Conservation (phyloP, 2,329 filamentous ascomycete genomes). For the Dothistroma septosporum region DNA sequence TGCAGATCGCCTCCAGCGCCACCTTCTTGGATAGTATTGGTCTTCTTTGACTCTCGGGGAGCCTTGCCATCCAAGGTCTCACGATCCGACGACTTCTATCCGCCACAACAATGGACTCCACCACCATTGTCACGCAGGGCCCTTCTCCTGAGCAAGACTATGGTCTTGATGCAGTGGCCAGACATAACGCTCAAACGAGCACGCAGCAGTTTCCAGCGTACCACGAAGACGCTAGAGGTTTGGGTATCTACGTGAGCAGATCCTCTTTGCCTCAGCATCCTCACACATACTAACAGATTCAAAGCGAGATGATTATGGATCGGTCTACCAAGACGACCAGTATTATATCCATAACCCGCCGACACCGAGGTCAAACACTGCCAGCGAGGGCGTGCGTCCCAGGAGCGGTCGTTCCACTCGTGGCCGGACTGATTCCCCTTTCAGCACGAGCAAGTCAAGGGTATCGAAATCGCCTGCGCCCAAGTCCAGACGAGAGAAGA, state of each 20-base stretch:
- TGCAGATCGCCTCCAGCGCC: constrained; percentile 25
- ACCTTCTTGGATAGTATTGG: constrained; percentile 14
- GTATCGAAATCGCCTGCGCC: constrained; percentile 33
- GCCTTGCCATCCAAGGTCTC: constrained; percentile 20
- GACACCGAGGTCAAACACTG: constrained; percentile 43
- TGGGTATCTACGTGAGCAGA: constrained; percentile 32
- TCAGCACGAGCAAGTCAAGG: constrained; percentile 32
- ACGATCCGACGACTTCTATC: constrained; percentile 16
- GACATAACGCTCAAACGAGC: constrained; percentile 36
- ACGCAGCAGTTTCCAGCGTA: constrained; percentile 33
- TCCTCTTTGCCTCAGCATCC: neutral
- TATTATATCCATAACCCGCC: constrained; percentile 37
- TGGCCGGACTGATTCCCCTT: constrained; percentile 35
- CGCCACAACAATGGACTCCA: constrained; percentile 27
- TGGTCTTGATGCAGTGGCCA: constrained; percentile 40
- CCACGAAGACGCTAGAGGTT: constrained; percentile 32
- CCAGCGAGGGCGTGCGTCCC: constrained; percentile 39
- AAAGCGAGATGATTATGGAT: constrained; percentile 26
- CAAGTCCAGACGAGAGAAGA: constrained; percentile 43
- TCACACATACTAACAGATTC: constrained; percentile 19
- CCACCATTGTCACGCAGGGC: constrained; percentile 23
- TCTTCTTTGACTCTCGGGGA: constrained; percentile 13
- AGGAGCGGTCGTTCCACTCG: constrained; percentile 39
- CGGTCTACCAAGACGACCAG: constrained; percentile 25
- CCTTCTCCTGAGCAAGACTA: constrained; percentile 30